phyloP scores from a whole-genome alignment of 179 eudicot species.

The Spergularia azorica region DNA sequence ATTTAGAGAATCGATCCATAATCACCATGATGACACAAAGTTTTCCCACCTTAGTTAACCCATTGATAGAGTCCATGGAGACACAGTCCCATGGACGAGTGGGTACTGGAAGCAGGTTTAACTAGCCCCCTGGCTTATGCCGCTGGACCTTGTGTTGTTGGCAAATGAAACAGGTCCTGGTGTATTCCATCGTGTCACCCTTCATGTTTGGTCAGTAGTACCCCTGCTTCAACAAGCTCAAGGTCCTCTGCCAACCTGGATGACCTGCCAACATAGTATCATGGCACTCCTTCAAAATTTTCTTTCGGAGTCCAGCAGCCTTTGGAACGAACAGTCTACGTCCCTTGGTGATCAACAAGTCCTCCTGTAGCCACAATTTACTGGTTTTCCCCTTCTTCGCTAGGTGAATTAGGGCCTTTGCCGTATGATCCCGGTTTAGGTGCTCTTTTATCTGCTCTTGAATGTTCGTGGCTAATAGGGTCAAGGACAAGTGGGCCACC shows the following conservation, averaged over 20 bases:
- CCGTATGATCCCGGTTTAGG: not conserved
- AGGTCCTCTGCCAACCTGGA: not conserved
- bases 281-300: too few species aligned
- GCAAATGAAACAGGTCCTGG: not conserved
- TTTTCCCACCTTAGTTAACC: not conserved
- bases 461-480: not conserved
- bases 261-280: too few species aligned
- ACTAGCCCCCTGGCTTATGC: not conserved
- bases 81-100: conserved; percentile 14
- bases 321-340: too few species aligned
- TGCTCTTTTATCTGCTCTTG: not conserved
- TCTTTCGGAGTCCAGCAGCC: too few species aligned
- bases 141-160: conserved; percentile 13
- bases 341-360: too few species aligned
- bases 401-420: not conserved
- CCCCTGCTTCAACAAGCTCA: not conserved
- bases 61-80: conserved; percentile 6
- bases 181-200: not conserved
- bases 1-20: not conserved
- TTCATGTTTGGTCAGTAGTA: conserved; percentile 3
- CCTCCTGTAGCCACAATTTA: not conserved
- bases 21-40: not conserved
- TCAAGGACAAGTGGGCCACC: not conserved
- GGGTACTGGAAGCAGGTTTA: not conserved
- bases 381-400: not conserved